Evolutionary conservation across 148 eudicot species (phyloP).

Genomic region (Camellia sinensis): DNA sequence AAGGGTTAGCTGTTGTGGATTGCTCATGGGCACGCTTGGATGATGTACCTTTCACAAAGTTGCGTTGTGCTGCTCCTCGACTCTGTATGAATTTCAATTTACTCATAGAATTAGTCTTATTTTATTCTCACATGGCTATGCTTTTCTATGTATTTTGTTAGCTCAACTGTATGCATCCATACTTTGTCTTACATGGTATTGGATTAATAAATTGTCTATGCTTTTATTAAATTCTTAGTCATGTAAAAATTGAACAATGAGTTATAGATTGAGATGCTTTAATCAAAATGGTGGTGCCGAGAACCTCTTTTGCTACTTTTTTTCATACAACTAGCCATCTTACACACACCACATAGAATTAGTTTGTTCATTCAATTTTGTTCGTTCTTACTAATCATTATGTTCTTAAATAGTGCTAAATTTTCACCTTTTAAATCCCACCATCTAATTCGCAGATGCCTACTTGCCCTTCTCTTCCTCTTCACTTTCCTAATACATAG

Average conservation of each 20-base stretch:
- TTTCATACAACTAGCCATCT: too few relatives aligned
- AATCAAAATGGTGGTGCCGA: not conserved
- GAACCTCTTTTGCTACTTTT: too few relatives aligned
- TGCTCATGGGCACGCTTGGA: constrained; percentile 90
- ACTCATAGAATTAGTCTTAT: not conserved
- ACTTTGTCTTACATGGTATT: not conserved
- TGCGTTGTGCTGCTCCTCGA: constrained; percentile 85
- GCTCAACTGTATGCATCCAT: not conserved
- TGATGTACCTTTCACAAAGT: constrained; percentile 87
- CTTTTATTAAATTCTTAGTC: not conserved
- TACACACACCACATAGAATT: too few relatives aligned
- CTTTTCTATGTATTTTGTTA: constrained; percentile 2
- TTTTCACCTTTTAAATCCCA: too few relatives aligned
- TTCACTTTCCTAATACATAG: too few relatives aligned
- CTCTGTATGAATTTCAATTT: constrained; percentile 46
- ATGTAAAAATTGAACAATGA: not conserved
- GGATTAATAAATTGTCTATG: not conserved
- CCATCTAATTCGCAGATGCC: too few relatives aligned
- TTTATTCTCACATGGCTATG: not conserved
- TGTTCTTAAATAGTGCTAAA: too few relatives aligned
- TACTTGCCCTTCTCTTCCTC: too few relatives aligned
- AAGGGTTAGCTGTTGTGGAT: constrained; percentile 94
- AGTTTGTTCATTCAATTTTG: too few relatives aligned
- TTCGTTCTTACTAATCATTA: too few relatives aligned
- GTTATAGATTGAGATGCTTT: not conserved